phyloP scores from a whole-genome alignment of 139 green algal genomes.

The Zygnema circumcarinatum region DNA sequence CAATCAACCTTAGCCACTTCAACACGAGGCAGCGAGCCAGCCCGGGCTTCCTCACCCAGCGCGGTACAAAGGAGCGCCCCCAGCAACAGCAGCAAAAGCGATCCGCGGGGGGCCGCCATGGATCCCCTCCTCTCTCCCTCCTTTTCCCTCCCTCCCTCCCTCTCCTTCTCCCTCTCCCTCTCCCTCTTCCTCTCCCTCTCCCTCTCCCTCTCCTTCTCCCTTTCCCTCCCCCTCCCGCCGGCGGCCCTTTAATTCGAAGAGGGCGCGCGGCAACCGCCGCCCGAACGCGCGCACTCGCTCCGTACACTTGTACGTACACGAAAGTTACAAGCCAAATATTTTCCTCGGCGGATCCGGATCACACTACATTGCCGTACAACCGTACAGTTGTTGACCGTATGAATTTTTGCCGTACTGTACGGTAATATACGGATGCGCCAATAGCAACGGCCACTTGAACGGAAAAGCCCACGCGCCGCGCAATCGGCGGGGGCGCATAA shows the following conservation, averaged over 20 bases:
- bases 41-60: no score
- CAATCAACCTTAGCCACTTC: no score
- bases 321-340: not conserved
- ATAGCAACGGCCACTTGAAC: no score
- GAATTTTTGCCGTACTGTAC: no score
- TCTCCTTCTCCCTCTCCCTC: constrained; percentile 18
- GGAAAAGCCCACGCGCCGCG: no score
- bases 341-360: no score
- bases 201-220: constrained; percentile 17
- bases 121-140: constrained; percentile 8
- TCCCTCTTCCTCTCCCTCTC: constrained; percentile 17
- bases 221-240: constrained; percentile 6
- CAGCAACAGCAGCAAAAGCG: constrained; percentile 4
- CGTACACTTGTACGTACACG: constrained; percentile 1
- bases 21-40: no score
- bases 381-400: no score
- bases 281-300: not conserved
- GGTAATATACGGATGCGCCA: no score
- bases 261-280: not conserved
- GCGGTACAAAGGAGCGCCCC: no score
- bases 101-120: not conserved
- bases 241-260: not conserved
- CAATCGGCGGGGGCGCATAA: no score
- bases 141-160: constrained; percentile 16
- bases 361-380: no score